Evolutionary conservation across 2,329 filamentous ascomycete species (phyloP).

Genomic region (Pezicula rhizophila): DNA sequence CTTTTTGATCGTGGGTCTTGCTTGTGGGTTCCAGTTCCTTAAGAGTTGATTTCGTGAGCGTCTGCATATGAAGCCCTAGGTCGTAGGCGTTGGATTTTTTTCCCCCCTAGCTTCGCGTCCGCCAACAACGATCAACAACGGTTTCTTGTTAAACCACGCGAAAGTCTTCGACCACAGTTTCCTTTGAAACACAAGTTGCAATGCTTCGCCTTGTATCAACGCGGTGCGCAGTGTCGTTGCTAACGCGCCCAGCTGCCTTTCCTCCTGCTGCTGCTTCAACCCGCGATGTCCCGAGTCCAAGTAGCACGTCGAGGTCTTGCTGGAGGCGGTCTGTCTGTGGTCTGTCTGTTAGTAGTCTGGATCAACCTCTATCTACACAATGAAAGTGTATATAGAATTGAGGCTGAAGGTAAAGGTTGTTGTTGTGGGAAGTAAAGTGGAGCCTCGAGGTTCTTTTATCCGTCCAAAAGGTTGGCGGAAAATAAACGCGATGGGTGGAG

Average conservation of each 20-base stretch:
- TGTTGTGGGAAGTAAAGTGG: conserved; percentile 19
- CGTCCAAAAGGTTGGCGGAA: conserved; percentile 14
- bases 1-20: neutral
- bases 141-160: no score
- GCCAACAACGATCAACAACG: no score
- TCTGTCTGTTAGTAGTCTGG: neutral
- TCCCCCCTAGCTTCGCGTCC: no score
- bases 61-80: no score
- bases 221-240: neutral
- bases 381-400: conserved; percentile 2
- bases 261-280: no score
- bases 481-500: conserved; percentile 21
- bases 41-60: neutral
- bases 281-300: neutral
- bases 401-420: conserved; percentile 14
- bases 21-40: neutral
- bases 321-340: neutral
- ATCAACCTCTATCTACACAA: neutral
- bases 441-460: conserved; percentile 17
- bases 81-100: no score
- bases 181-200: no score
- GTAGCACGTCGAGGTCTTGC: neutral
- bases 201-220: no score
- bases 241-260: no score
- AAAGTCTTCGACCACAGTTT: no score